These are phyloP conservation scores for Sporothrix variecibatus DNA, from an alignment of 2,329 filamentous ascomycete genomes.

Conservation along the genomic window DNA sequence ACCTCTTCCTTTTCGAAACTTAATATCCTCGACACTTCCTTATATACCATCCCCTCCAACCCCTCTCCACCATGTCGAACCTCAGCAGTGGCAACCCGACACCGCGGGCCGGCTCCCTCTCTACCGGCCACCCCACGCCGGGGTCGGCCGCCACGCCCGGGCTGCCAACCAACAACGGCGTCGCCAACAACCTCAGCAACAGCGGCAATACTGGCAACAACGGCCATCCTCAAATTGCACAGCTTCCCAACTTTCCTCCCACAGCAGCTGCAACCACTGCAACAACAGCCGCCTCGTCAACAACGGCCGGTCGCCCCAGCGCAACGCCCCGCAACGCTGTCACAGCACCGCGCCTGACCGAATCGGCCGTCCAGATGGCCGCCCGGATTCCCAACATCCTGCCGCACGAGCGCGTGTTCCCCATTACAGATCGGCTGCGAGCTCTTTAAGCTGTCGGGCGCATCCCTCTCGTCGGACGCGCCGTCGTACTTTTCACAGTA, in stretches of 20 bases:
- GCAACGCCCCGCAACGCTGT: neutral
- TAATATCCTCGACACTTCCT: neutral
- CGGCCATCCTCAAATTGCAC: neutral
- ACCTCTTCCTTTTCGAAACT: neutral
- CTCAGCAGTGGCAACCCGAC: conserved; percentile 21
- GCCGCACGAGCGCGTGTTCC: conserved; percentile 72
- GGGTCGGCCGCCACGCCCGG: neutral
- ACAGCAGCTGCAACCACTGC: neutral
- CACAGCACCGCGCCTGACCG: neutral
- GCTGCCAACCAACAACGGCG: neutral
- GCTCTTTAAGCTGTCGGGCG: conserved; percentile 72
- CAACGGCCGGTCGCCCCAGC: neutral
- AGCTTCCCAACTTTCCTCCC: conserved; percentile 3
- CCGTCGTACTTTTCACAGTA: conserved; percentile 96
- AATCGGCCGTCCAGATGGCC: neutral
- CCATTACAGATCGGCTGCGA: conserved; percentile 73
- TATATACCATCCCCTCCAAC: neutral
- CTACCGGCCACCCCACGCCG: conserved; percentile 20
- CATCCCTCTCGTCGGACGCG: conserved; percentile 74
- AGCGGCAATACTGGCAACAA: neutral
- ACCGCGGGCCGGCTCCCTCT: conserved; percentile 15
- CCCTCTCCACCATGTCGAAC: neutral
- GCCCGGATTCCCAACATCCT: conserved; percentile 56
- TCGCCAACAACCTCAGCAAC: neutral
- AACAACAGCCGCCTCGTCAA: neutral